Evolutionary conservation across 768 basidiomycete species (phyloP).

Genomic region (Fomitopsis pulvina): DNA sequence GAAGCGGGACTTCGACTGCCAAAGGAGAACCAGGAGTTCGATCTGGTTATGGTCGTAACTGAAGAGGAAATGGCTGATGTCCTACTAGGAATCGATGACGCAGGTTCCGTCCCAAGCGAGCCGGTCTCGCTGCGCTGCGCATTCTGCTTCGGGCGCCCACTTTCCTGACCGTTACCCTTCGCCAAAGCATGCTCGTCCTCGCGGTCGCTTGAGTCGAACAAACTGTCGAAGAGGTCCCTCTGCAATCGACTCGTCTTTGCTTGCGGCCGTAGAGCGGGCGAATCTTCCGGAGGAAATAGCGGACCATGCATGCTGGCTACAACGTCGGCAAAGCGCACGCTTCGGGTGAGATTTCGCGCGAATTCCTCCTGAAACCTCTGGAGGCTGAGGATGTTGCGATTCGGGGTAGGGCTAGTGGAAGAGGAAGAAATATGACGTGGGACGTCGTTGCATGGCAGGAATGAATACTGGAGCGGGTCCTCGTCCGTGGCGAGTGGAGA

Average conservation of each 20-base stretch:
- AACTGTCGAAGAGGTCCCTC: constrained; percentile 10
- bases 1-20: constrained; percentile 31
- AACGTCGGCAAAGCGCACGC: constrained; percentile 52
- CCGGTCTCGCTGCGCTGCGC: no score
- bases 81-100: constrained; percentile 4
- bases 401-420: constrained; percentile 10
- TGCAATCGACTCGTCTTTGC: constrained; percentile 7
- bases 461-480: constrained; percentile 26
- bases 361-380: constrained; percentile 26
- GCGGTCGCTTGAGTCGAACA: constrained; percentile 5
- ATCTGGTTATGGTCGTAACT: constrained; percentile 26
- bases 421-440: constrained; percentile 15
- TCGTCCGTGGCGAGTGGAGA: constrained; percentile 1
- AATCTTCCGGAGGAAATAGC: constrained; percentile 41
- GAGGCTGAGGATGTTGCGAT: constrained; percentile 13
- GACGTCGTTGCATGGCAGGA: constrained; percentile 22
- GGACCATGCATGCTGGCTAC: constrained; percentile 50
- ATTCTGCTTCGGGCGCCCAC: constrained; percentile 20
- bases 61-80: constrained; percentile 19
- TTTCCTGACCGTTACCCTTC: constrained; percentile 34
- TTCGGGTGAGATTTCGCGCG: constrained; percentile 17
- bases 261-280: constrained; percentile 6
- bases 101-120: constrained; percentile 1
- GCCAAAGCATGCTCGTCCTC: constrained; percentile 31
- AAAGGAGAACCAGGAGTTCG: constrained; percentile 38